A percentile compares a stretch with the other conserved stretches of the same genome.
Conservation (phyloP, 179 eudicot species). For the Silene coronaria region DNA sequence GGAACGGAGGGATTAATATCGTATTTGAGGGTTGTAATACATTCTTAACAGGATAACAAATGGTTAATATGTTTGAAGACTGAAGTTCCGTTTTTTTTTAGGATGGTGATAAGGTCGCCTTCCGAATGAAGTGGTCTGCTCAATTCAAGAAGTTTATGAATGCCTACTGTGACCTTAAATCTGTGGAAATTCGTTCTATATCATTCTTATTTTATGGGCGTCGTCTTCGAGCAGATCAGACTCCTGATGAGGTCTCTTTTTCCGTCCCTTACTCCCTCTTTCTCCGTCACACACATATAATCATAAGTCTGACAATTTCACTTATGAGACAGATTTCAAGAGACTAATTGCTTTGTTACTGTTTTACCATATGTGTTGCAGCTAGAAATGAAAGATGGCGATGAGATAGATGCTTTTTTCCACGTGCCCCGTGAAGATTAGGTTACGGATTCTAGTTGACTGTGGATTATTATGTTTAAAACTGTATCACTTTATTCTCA, state of each 20-base stretch:
- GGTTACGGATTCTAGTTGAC: not conserved
- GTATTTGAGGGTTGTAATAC: not conserved
- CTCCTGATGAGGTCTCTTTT: too few relatives aligned
- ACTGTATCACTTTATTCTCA: constrained; percentile 6
- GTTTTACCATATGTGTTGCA: constrained; percentile 1
- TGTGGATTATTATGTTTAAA: constrained; percentile 8
- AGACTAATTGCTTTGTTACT: too few relatives aligned
- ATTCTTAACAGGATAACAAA: not conserved
- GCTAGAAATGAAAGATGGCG: constrained; percentile 35
- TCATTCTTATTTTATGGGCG: constrained; percentile 32
- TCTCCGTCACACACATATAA: too few relatives aligned
- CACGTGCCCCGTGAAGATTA: too few relatives aligned
- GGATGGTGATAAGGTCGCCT: constrained; percentile 35
- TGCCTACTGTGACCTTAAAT: constrained; percentile 32
- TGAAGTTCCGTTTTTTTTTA: not conserved
- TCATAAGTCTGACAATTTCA: not conserved
- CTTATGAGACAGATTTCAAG: too few relatives aligned
- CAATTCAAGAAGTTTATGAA: constrained; percentile 33
- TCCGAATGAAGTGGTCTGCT: constrained; percentile 30
- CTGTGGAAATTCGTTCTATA: constrained; percentile 25
- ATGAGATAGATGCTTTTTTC: constrained; percentile 33
- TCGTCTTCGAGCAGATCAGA: constrained; percentile 27
- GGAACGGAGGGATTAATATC: not conserved
- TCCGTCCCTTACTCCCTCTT: not conserved
- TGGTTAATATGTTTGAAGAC: not conserved